A percentile compares a stretch with the other conserved stretches of the same genome.
Evolutionary conservation across 441 rosid genomes (phyloP).

Genomic region (Daphne laureola): DNA sequence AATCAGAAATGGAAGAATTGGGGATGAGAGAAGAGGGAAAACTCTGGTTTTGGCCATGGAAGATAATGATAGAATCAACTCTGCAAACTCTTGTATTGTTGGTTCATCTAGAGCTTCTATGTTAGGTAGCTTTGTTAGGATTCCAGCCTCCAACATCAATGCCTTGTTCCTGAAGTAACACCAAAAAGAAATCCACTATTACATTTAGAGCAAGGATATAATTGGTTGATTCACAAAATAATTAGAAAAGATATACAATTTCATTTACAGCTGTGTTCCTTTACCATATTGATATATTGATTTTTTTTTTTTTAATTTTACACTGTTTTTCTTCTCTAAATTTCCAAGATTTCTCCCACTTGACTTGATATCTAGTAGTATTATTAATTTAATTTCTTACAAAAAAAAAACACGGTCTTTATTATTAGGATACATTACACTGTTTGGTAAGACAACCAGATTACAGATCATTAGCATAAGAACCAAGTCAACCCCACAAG

Average conservation of each 20-base stretch:
- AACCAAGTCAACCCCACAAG: too few species aligned
- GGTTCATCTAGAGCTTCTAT: slow-evolving; percentile 35
- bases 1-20: slow-evolving; percentile 45
- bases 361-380: too few species aligned
- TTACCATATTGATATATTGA: too few species aligned
- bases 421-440: too few species aligned
- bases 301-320: too few species aligned
- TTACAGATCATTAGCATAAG: too few species aligned
- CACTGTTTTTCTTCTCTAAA: too few species aligned
- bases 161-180: slow-evolving; percentile 62
- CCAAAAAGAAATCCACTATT: not conserved
- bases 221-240: not conserved
- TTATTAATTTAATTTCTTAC: too few species aligned
- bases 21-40: slow-evolving; percentile 32
- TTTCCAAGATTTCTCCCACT: too few species aligned
- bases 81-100: slow-evolving; percentile 44
- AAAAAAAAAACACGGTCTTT: too few species aligned
- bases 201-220: too few species aligned
- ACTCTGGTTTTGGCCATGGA: slow-evolving; percentile 41
- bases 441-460: too few species aligned
- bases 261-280: not conserved
- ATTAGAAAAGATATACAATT: slow-evolving; percentile 4
- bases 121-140: slow-evolving; percentile 57
- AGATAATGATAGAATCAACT: slow-evolving; percentile 57
- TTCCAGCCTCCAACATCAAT: slow-evolving; percentile 71